Percentiles rank a stretch among this genome's conserved stretches.
phyloP scores from a whole-genome alignment of 2,329 filamentous ascomycete species.

The Cladosporium cucumerinum region DNA sequence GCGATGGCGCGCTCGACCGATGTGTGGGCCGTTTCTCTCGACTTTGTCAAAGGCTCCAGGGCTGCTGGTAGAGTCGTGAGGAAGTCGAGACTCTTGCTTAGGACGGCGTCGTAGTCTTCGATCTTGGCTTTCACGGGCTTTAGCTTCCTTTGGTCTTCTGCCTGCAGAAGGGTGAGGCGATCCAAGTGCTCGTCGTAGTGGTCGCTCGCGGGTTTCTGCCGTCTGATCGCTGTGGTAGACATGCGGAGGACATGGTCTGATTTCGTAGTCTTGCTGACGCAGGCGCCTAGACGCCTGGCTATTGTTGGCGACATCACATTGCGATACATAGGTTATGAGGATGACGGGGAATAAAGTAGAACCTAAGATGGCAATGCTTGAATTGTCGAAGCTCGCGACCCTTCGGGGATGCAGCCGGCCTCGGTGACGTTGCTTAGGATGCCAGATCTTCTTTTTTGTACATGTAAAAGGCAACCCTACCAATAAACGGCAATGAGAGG shows the following conservation, averaged over 20 bases:
- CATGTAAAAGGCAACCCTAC: neutral
- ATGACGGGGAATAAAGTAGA: neutral
- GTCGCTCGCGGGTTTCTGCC: neutral
- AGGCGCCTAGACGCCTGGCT: constrained; percentile 15
- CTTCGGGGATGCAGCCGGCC: neutral
- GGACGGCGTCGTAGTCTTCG: neutral
- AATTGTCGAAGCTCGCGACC: neutral
- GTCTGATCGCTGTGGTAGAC: neutral
- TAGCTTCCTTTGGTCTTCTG: neutral
- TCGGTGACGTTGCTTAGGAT: neutral
- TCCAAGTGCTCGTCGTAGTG: neutral
- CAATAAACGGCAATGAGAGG: neutral
- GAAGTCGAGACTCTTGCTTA: neutral
- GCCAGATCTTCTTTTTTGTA: neutral
- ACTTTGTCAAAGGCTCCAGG: neutral
- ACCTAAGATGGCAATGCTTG: neutral
- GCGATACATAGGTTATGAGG: constrained; percentile 3
- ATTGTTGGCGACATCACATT: constrained; percentile 11
- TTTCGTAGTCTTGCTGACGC: neutral
- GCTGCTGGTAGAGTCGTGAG: neutral
- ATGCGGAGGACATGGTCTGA: neutral
- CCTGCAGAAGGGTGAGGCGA: neutral
- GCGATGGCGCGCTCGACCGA: neutral
- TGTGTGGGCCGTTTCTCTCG: neutral
- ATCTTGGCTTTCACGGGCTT: neutral